phyloP scores from a whole-genome alignment of 2,329 filamentous ascomycete species.

The Nannizziopsis arthrosporioides region DNA sequence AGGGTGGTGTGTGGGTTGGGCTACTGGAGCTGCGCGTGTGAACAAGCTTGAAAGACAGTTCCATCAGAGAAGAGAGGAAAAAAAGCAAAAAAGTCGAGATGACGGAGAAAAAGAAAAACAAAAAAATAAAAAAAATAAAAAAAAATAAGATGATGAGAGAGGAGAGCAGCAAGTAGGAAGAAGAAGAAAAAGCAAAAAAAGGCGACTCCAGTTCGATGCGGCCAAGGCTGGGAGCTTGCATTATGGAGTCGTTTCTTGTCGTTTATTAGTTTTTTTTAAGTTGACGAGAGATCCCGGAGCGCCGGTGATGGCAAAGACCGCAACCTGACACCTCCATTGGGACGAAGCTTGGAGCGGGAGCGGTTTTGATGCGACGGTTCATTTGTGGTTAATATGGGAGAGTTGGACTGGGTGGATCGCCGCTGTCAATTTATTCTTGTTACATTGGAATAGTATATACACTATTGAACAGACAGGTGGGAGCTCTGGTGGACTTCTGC shows the following conservation, averaged over 20 bases:
- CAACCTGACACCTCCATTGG: not conserved
- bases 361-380: no score
- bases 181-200: not conserved
- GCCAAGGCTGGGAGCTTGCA: constrained; percentile 4
- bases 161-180: not conserved
- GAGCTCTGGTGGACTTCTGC: no score
- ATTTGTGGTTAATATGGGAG: no score
- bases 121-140: not conserved
- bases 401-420: no score
- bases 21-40: no score
- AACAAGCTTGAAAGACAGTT: no score
- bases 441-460: no score
- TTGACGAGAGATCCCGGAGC: not conserved
- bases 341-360: no score
- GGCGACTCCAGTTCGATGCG: not conserved
- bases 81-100: not conserved
- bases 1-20: no score
- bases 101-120: constrained; percentile 1
- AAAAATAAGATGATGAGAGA: not conserved
- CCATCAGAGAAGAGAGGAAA: not conserved
- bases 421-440: no score
- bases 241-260: not conserved
- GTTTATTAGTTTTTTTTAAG: no score
- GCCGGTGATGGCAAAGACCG: not conserved
- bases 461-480: no score